Base-by-base conservation (phyloP, 1,284 basidiomycete genomes). In the Abortiporus biennis region DNA sequence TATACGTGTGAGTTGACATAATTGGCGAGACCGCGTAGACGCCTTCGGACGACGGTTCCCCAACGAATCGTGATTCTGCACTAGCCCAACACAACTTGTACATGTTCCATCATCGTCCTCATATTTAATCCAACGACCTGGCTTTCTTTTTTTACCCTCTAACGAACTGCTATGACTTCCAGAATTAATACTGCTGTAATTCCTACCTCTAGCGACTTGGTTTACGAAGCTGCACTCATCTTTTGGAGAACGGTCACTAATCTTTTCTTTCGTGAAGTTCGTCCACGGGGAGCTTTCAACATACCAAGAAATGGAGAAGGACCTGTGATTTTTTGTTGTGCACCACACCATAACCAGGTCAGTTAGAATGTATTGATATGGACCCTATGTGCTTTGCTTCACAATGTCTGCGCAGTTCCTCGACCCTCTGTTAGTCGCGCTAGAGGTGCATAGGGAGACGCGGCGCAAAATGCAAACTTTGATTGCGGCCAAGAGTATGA, bases 201-300 rank as follows among this genome's bases (percentile, higher is more conserved):
- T n/a, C n/a, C n/a, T n/a, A n/a, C n/a, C n/a, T n/a, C n/a, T n/a
- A n/a, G n/a, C n/a, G n/a, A 61, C 49, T 33, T 68, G 34, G 54
- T 64, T 46, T 89, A 89, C 56, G 80, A 87, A 54, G 67, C 70
- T 35, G 75, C 76, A 15, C 74, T 91, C 59, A 56, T 83, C 30
- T 85, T 90, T 64, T 89, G 89, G 89, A 71, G 85, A 45, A 71
- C 82, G 17, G 78, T 99, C 48, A 91, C 90, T 55, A 92, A 91
- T 65, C 85, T 99, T 54, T 99, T 99, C 76, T 99, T 99, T 72
- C 75, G 96, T 48, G 95, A 99, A 68, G 87, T 99, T 55, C 78
- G 94, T 49, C 92, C 94, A 2, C 76, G 96, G 62, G 92, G 96
- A 39, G 87, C 94, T 31, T 97, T 89, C 75, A 89, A 97, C 57